Conservation (phyloP, 345 rosid species). For the Carallia pectinifolia region DNA sequence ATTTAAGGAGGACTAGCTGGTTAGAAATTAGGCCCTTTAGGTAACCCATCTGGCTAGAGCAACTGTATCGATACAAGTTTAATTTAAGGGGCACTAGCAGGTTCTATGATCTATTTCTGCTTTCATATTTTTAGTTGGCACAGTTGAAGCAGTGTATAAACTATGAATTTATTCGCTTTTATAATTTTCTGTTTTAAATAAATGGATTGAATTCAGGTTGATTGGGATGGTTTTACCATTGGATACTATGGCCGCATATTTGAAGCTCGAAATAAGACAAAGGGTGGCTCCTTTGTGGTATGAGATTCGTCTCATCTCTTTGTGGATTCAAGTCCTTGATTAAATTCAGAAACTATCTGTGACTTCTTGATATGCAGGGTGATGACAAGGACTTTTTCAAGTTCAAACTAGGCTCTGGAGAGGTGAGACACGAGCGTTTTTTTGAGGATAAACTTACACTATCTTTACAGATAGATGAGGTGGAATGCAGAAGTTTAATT, state of each 20-base stretch:
- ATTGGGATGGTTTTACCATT: slow-evolving; percentile 97
- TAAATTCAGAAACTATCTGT: slow-evolving; percentile 2
- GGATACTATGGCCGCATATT: slow-evolving; percentile 98
- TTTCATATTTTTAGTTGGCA: background rate
- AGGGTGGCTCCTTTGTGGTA: slow-evolving; percentile 97
- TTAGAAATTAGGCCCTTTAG: no score
- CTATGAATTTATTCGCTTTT: slow-evolving; percentile 2
- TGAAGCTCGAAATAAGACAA: slow-evolving; percentile 97
- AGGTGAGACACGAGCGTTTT: slow-evolving; percentile 39
- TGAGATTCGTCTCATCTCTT: slow-evolving; percentile 9
- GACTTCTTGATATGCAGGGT: slow-evolving; percentile 51
- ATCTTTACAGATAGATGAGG: background rate
- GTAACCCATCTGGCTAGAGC: no score
- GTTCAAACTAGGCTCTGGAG: slow-evolving; percentile 70
- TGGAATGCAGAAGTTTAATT: slow-evolving; percentile 1
- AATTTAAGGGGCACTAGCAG: no score
- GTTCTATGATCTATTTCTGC: no score
- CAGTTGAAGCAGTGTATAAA: slow-evolving; percentile 10
- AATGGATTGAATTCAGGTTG: slow-evolving; percentile 50
- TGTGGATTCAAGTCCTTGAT: background rate
- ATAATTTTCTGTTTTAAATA: background rate
- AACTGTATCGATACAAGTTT: no score
- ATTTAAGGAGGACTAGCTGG: no score
- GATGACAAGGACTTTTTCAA: slow-evolving; percentile 83
- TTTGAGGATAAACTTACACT: slow-evolving; percentile 1